Conservation (phyloP, 2,329 filamentous ascomycete species). For the Aspergillus ochraceus region DNA sequence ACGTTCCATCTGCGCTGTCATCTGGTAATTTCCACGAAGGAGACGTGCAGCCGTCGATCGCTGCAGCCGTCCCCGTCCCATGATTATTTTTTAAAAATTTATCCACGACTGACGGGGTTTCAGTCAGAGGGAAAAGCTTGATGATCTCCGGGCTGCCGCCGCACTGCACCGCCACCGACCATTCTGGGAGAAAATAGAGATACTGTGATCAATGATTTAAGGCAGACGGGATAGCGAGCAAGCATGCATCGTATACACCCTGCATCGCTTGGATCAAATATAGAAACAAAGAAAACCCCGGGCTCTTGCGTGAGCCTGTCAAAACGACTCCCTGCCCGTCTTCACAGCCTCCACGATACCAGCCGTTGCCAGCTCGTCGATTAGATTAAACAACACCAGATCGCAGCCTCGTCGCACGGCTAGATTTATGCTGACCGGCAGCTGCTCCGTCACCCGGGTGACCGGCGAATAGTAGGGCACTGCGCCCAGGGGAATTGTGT, state of each 20-base stretch:
- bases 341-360: constrained; percentile 9
- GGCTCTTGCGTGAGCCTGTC: neutral
- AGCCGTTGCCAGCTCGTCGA: constrained; percentile 9
- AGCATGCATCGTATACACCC: too few relatives aligned
- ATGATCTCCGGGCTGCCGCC: too few relatives aligned
- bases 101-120: too few relatives aligned
- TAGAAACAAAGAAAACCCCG: neutral
- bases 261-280: neutral
- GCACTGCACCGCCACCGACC: too few relatives aligned
- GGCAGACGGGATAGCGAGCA: too few relatives aligned
- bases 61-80: neutral
- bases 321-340: constrained; percentile 6
- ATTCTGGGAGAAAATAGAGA: too few relatives aligned
- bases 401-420: constrained; percentile 16
- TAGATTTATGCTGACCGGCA: constrained; percentile 10
- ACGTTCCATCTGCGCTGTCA: neutral
- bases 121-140: too few relatives aligned
- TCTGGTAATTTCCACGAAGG: neutral
- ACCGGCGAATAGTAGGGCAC: constrained; percentile 9
- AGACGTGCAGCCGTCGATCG: neutral
- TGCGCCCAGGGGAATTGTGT: constrained; percentile 14
- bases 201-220: too few relatives aligned
- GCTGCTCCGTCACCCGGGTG: constrained; percentile 4
- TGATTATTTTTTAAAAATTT: too few relatives aligned
- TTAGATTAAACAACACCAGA: constrained; percentile 14